A percentile compares a stretch with the other conserved stretches of the same genome.
Conservation (phyloP, 805 yeast species). For the Saturnispora silvae region DNA sequence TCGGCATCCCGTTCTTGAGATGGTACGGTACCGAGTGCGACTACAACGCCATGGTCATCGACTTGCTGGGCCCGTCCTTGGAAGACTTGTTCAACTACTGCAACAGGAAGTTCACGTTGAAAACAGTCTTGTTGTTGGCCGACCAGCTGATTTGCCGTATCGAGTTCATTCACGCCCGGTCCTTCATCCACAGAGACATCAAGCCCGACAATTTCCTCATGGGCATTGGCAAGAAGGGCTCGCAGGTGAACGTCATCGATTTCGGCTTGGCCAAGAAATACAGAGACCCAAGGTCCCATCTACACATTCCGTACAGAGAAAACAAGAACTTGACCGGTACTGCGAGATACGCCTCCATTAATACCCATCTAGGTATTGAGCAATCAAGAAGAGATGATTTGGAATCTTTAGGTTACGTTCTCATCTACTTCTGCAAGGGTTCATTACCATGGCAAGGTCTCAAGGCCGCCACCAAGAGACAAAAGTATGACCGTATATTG, state of each 20-base stretch:
- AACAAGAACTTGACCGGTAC: slow-evolving; percentile 96
- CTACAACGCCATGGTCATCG: slow-evolving; percentile 94
- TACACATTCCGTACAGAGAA: slow-evolving; percentile 93
- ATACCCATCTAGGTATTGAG: slow-evolving; percentile 94
- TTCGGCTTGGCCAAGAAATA: slow-evolving; percentile 90
- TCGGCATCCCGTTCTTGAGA: slow-evolving; percentile 92
- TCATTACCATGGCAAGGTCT: slow-evolving; percentile 98
- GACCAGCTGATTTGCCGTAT: slow-evolving; percentile 91
- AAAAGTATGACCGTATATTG: slow-evolving; percentile 91
- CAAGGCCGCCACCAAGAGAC: slow-evolving; percentile 93
- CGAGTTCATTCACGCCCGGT: slow-evolving; percentile 90
- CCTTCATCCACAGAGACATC: slow-evolving; percentile 78
- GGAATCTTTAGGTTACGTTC: slow-evolving; percentile 88
- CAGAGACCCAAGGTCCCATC: slow-evolving; percentile 87
- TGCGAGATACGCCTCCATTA: slow-evolving; percentile 90
- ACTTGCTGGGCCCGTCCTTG: slow-evolving; percentile 85
- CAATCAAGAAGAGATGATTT: slow-evolving; percentile 95
- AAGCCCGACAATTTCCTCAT: slow-evolving; percentile 76
- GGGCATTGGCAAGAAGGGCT: slow-evolving; percentile 92
- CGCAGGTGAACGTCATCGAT: slow-evolving; percentile 88
- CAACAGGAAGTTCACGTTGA: slow-evolving; percentile 83
- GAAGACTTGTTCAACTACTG: slow-evolving; percentile 96
- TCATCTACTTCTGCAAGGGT: slow-evolving; percentile 90
- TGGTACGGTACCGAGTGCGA: slow-evolving; percentile 97
- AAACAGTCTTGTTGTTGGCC: slow-evolving; percentile 85